phyloP scores from a whole-genome alignment of 192 early-diverging fungal genomes.

The Entomortierella parvispora region DNA sequence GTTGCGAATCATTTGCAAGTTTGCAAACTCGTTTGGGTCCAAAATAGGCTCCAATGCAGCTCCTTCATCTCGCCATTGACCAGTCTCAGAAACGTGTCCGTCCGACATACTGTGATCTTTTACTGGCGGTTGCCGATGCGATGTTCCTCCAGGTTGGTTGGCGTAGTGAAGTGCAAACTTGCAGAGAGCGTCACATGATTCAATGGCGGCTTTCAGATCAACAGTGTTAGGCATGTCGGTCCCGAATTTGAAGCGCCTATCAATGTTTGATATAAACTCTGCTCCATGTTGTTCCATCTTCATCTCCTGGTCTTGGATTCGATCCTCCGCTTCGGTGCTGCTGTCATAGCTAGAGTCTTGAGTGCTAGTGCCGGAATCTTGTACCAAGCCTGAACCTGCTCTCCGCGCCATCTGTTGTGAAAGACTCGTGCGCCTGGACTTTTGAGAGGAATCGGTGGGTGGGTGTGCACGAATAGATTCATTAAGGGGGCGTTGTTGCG shows the following conservation, averaged over 20 bases:
- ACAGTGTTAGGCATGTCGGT: slow-evolving; percentile 40
- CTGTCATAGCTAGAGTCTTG: slow-evolving; percentile 17
- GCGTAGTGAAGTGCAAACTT: slow-evolving; percentile 45
- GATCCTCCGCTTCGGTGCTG: slow-evolving; percentile 4
- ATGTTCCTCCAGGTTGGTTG: neutral
- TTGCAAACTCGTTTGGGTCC: slow-evolving; percentile 19
- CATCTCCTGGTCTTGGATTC: neutral
- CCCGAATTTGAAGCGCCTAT: slow-evolving; percentile 33
- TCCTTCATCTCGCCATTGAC: too few species aligned
- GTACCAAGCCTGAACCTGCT: too few species aligned
- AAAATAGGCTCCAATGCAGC: neutral
- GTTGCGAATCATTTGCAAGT: slow-evolving; percentile 38
- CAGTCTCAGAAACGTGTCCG: too few species aligned
- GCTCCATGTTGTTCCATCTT: neutral
- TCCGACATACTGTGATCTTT: too few species aligned
- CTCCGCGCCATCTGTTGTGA: too few species aligned
- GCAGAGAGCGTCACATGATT: slow-evolving; percentile 37
- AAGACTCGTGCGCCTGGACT: too few species aligned
- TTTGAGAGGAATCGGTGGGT: too few species aligned
- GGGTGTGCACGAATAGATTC: neutral
- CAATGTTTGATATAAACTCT: neutral
- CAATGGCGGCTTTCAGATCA: slow-evolving; percentile 35
- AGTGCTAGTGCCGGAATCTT: neutral
- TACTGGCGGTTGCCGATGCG: too few species aligned
- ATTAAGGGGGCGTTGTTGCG: too few species aligned